Evolutionary conservation across 805 yeast genomes (phyloP), one percentile per base, ranked within the genome.

Genomic region (Nakazawaea ambrosiae): DNA sequence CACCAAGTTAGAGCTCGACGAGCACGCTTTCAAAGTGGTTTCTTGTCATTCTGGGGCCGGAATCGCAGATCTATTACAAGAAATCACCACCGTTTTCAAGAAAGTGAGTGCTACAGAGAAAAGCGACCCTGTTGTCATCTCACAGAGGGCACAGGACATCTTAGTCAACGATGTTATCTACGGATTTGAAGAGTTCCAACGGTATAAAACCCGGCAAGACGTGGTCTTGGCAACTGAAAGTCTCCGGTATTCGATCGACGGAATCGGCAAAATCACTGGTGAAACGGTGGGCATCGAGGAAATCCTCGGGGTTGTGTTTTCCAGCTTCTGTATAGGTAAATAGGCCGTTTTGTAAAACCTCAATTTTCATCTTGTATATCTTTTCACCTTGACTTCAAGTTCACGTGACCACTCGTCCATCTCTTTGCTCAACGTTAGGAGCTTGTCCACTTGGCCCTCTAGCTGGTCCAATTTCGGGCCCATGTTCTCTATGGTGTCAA

Each of bases 241-340:
- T 39, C 63, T 92, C 27, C 70, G 72, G 34, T 70, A 70, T 34
- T 78, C 96, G 1, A 77, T 81, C 15, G 87, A 81, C 11, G 96
- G 96, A 0, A 82, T 92, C 27, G 97, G 97, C 0, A 84, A 80
- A 50, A 83, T 92, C 19, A 89, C 97, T 0, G 98, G 97, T 1
- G 83, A 84, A 27, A 73, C 86, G 0, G 76, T 90, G 11, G 95
- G 95, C 0, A 70, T 89, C 0, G 97, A 92, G 48, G 97, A 92
- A 51, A 78, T 92, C 1, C 63, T 92, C 4, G 96, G 92, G 1
- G 90, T 85, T 1, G 92, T 92, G 0, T 92, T 92, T 53, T 79
- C 95, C 2, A 82, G 78, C 44, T 92, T 92, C 55, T 92, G 98
- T 57, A 87, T 92, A 17, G 98, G 98, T 0, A 90, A 90, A 57